Conservation (phyloP, 495 filamentous ascomycete species). For the Umbilicaria muhlenbergii region DNA sequence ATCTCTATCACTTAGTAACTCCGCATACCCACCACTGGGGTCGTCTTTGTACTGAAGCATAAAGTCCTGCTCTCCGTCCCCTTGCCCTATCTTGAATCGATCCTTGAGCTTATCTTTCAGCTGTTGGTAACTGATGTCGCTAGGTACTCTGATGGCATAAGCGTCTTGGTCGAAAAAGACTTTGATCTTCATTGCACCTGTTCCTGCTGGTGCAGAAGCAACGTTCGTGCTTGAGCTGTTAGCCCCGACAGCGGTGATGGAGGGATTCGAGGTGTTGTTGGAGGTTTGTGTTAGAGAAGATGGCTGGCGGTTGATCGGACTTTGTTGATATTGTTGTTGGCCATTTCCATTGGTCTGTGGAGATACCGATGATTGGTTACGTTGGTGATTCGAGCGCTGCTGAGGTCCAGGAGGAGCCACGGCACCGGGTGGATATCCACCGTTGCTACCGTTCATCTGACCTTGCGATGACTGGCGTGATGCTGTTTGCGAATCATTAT, state of each 20-base stretch:
- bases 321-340: slow-evolving; percentile 21
- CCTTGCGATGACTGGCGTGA: slow-evolving; percentile 64
- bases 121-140: slow-evolving; percentile 59
- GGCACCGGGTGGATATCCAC: slow-evolving; percentile 30
- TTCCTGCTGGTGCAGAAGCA: slow-evolving; percentile 2
- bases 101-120: slow-evolving; percentile 71
- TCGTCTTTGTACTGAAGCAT: slow-evolving; percentile 81
- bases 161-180: slow-evolving; percentile 82
- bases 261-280: slow-evolving; percentile 9
- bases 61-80: slow-evolving; percentile 30
- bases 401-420: slow-evolving; percentile 31
- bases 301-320: slow-evolving; percentile 48
- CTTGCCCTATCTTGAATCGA: slow-evolving; percentile 44
- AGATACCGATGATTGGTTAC: slow-evolving; percentile 24
- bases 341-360: slow-evolving; percentile 27
- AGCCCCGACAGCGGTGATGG: slow-evolving; percentile 7
- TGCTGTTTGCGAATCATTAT: slow-evolving; percentile 33
- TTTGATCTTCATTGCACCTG: slow-evolving; percentile 69
- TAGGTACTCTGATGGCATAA: slow-evolving; percentile 77
- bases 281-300: slow-evolving; percentile 63
- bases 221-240: slow-evolving; percentile 24
- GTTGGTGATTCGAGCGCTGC: slow-evolving; percentile 43
- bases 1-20: slow-evolving; percentile 64
- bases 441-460: slow-evolving; percentile 42
- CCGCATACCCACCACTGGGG: slow-evolving; percentile 46